phyloP scores from a whole-genome alignment of 2,329 filamentous ascomycete genomes.

The Cladosporium sp. region DNA sequence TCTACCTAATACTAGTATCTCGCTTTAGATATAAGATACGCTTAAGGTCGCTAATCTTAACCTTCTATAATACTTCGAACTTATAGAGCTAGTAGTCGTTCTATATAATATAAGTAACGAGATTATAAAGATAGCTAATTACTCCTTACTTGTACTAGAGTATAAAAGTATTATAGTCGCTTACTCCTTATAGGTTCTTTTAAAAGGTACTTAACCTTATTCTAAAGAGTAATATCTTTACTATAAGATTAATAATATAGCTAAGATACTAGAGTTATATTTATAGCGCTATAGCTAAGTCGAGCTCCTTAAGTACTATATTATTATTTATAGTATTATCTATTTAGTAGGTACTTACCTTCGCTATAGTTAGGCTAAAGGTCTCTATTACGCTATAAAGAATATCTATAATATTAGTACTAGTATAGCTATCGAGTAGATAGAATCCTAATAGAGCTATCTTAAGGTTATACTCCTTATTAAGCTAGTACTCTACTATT shows the following conservation, averaged over 20 bases:
- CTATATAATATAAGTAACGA: background rate
- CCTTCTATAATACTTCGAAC: background rate
- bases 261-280: background rate
- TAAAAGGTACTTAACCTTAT: background rate
- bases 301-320: too few species aligned
- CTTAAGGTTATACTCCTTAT: too few species aligned
- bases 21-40: background rate
- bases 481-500: too few species aligned
- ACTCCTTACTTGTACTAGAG: background rate
- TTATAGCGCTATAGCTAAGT: too few species aligned
- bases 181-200: background rate
- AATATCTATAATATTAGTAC: too few species aligned
- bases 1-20: background rate
- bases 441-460: too few species aligned
- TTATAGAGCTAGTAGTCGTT: background rate
- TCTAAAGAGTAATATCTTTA: background rate
- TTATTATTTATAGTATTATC: too few species aligned
- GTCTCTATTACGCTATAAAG: too few species aligned
- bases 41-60: background rate
- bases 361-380: too few species aligned
- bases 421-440: too few species aligned
- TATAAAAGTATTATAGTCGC: background rate
- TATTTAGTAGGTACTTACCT: too few species aligned
- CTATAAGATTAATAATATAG: background rate
- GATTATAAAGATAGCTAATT: background rate